A percentile compares a stretch with the other conserved stretches of the same genome.
phyloP scores from a whole-genome alignment of 257 asterid species.

The Solanum tarijense region DNA sequence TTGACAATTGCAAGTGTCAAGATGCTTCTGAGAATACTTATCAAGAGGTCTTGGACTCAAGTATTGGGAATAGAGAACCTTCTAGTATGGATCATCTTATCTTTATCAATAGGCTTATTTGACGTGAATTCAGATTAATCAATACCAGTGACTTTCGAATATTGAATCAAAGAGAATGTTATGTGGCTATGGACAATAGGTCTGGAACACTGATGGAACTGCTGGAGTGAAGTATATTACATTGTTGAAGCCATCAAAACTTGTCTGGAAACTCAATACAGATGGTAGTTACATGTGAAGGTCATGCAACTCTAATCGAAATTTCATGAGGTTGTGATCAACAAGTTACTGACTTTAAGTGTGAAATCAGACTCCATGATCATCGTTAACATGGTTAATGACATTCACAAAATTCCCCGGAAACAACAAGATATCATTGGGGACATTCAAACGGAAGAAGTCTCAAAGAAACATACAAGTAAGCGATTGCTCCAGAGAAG shows the following conservation, averaged over 20 bases:
- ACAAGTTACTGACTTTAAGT: neutral
- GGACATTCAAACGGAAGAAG: neutral
- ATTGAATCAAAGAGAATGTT: neutral
- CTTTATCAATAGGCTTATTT: neutral
- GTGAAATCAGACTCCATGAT: neutral
- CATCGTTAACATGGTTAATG: neutral
- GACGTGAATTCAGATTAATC: neutral
- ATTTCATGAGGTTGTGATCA: neutral
- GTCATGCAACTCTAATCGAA: neutral
- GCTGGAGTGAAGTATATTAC: neutral
- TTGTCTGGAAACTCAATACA: neutral
- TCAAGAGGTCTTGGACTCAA: neutral
- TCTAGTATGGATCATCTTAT: neutral
- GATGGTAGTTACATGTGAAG: neutral
- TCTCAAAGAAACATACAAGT: neutral
- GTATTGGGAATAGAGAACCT: neutral
- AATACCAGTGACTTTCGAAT: neutral
- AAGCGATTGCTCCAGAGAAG: neutral
- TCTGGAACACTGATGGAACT: neutral
- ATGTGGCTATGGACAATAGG: neutral
- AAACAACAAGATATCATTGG: neutral
- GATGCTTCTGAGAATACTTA: neutral
- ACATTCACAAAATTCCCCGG: neutral
- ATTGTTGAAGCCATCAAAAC: neutral
- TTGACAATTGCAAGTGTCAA: neutral